phyloP scores from a whole-genome alignment of 176 grass and related monocot genomes.

The Musa schizocarpa region DNA sequence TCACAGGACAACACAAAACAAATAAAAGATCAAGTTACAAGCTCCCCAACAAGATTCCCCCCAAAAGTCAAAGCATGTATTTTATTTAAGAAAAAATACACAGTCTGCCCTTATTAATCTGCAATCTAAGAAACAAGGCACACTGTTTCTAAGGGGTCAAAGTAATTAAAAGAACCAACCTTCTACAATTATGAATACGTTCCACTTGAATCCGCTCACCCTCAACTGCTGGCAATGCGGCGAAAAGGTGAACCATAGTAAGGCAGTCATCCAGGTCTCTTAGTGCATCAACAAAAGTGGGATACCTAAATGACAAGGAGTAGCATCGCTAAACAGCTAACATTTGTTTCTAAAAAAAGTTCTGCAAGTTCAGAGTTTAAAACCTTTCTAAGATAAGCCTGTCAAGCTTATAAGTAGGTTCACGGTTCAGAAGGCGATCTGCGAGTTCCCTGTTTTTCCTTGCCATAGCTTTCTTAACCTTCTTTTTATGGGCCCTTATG shows the following conservation, averaged over 20 bases:
- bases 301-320: slow-evolving; percentile 41
- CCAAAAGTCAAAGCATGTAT: too few species aligned
- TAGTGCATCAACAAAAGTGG: slow-evolving; percentile 86
- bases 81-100: background rate
- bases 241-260: slow-evolving; percentile 96
- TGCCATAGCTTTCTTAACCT: slow-evolving; percentile 78
- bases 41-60: background rate
- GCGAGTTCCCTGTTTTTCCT: slow-evolving; percentile 90
- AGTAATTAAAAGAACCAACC: slow-evolving; percentile 27
- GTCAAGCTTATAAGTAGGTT: slow-evolving; percentile 82
- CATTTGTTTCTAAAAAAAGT: background rate
- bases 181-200: slow-evolving; percentile 77
- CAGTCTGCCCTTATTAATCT: background rate
- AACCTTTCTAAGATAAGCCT: slow-evolving; percentile 88
- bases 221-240: slow-evolving; percentile 83
- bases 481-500: slow-evolving; percentile 54
- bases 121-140: too few species aligned
- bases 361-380: background rate
- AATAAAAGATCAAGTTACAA: background rate
- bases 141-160: background rate
- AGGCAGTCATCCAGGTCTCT: slow-evolving; percentile 96
- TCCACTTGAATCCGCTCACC: slow-evolving; percentile 77
- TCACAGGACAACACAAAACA: too few species aligned
- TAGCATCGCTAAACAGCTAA: background rate
- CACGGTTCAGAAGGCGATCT: slow-evolving; percentile 58